Percentiles rank a stretch among this genome's conserved stretches.
phyloP scores from a whole-genome alignment of 179 eudicot species.

The Pouteria campechiana region DNA sequence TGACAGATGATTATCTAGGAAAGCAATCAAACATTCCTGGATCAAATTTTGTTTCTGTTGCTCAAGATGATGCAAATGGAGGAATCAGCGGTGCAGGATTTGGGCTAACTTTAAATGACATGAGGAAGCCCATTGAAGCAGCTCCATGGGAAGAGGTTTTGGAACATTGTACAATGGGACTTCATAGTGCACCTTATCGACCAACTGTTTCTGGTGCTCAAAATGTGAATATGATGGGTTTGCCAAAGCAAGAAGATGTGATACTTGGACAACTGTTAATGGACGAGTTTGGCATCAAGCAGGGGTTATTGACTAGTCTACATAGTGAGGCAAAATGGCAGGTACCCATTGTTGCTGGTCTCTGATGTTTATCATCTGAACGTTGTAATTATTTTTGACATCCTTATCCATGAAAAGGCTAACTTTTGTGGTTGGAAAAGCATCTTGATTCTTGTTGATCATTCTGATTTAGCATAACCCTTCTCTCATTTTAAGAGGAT shows the following conservation, averaged over 20 bases:
- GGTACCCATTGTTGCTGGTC: constrained; percentile 27
- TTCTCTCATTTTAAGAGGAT: no score
- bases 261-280: constrained; percentile 14
- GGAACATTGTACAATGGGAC: constrained; percentile 19
- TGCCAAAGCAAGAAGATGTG: constrained; percentile 25
- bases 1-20: constrained; percentile 32
- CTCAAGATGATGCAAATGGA: constrained; percentile 11
- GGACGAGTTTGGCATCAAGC: constrained; percentile 15
- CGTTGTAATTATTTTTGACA: no score
- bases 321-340: constrained; percentile 26
- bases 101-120: constrained; percentile 11
- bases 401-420: no score
- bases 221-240: constrained; percentile 10
- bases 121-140: constrained; percentile 19
- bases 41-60: constrained; percentile 16
- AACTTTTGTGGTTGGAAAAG: no score
- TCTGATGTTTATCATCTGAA: no score
- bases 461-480: no score
- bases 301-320: constrained; percentile 13
- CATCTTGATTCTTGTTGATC: no score
- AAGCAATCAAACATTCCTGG: constrained; percentile 21
- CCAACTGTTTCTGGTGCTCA: constrained; percentile 11
- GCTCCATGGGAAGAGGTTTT: constrained; percentile 26
- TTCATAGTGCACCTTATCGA: constrained; percentile 25
- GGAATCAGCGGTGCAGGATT: constrained; percentile 10